Percentiles rank a stretch among this genome's conserved stretches.
phyloP scores from a whole-genome alignment of 2,329 filamentous ascomycete genomes.

The Hypomyces rosellus region DNA sequence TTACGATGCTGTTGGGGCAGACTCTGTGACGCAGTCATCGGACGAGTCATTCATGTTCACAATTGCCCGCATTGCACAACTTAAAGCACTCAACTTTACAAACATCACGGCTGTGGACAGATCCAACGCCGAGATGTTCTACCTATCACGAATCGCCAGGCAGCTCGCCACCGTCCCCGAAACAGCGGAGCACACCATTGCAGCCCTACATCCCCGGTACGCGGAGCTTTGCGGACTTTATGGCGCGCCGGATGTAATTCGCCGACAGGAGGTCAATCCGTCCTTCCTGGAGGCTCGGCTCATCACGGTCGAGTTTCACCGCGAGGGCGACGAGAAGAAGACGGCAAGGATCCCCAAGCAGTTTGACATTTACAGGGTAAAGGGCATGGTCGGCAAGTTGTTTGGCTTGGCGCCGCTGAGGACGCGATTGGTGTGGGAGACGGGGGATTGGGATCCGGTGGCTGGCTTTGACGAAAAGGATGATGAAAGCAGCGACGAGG shows the following conservation, averaged over 20 bases:
- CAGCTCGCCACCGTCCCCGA: slow-evolving; percentile 60
- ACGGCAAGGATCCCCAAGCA: slow-evolving; percentile 60
- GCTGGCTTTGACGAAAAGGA: slow-evolving; percentile 55
- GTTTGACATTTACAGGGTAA: slow-evolving; percentile 74
- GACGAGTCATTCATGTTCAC: slow-evolving; percentile 90
- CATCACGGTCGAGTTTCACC: slow-evolving; percentile 54
- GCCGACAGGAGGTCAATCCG: slow-evolving; percentile 57
- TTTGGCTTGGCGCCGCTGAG: slow-evolving; percentile 59
- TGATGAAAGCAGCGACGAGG: slow-evolving; percentile 47
- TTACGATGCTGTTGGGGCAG: slow-evolving; percentile 50
- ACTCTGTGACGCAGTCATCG: slow-evolving; percentile 44
- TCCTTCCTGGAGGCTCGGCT: slow-evolving; percentile 77
- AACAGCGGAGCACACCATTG: slow-evolving; percentile 46
- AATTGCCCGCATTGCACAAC: slow-evolving; percentile 62
- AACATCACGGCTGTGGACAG: slow-evolving; percentile 67
- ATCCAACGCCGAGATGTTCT: slow-evolving; percentile 86
- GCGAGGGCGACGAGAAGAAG: slow-evolving; percentile 21
- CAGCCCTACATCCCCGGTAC: slow-evolving; percentile 65
- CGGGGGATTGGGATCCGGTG: slow-evolving; percentile 82
- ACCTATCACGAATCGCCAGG: slow-evolving; percentile 74
- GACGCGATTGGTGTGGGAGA: slow-evolving; percentile 75
- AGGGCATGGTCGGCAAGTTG: slow-evolving; percentile 68
- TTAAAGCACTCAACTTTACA: slow-evolving; percentile 69
- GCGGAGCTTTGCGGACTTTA: slow-evolving; percentile 67
- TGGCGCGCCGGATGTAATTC: slow-evolving; percentile 60